Base-by-base conservation (phyloP, 331 rosid genomes). In the Cydonia oblonga region DNA sequence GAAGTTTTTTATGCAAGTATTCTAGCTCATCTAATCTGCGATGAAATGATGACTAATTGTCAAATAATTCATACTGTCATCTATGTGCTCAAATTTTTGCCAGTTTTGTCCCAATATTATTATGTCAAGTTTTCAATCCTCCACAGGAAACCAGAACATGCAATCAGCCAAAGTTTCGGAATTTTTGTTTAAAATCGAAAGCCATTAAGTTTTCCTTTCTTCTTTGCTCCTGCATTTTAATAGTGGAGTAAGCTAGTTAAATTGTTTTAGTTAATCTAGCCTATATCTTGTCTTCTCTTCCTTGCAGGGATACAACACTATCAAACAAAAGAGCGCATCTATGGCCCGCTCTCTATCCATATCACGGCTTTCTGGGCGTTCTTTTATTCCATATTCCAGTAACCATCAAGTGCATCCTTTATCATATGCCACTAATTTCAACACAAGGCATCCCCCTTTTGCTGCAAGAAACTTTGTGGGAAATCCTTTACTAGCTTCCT, bases 231-330 rank as follows among this genome's bases (percentile, higher is more conserved):
- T 40, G 7, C 28, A 38, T 23, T 58, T 71, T 10, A 20, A 24
- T 5, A 15, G 12, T 57, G 25, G 35, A 56, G 53, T 51, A 1
- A 61, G 32, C 51, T 40, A 26, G 29, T 63, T 18, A 23, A 33
- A 35, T 72, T 40, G 26, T 19, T 49, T 6, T 16, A 49, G 29
- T 60, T 25, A 71, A 58, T 33, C 49, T 75, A 29, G 54, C 44
- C 6, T 72, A 29, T 32, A 60, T 76, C 65, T 28, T 56, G 56
- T 70, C 24, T 67, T 73, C 35, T 49, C 65, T 81, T 78, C 64
- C 24, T 70, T 82, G 86, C 87, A 93, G 98, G 91, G 93, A 79
- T 86, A 80, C 75, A 79, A 80, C 75, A 20, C 76, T 71, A 64
- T 82, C 77, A 90, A 86, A 51, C 84, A 86, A 30, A 87, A 82